These are phyloP conservation scores for Naganishia albida DNA, from an alignment of 1,284 basidiomycete species.

Conservation along the genomic window DNA sequence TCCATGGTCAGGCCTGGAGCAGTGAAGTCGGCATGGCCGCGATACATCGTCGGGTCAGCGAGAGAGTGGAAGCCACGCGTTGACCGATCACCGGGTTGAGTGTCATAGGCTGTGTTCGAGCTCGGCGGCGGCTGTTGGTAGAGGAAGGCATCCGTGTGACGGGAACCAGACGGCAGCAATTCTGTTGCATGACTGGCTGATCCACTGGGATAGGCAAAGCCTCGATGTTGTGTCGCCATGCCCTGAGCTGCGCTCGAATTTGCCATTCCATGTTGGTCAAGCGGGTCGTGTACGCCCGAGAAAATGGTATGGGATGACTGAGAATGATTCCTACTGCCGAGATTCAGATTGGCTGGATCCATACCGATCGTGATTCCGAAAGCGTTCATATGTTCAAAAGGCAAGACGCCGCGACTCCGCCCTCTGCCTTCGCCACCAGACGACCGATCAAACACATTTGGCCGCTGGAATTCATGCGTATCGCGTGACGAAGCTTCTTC, in stretches of 20 bases:
- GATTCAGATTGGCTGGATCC: slow-evolving; percentile 12
- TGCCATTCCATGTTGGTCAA: not conserved
- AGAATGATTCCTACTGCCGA: slow-evolving; percentile 2
- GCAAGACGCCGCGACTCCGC: slow-evolving; percentile 6
- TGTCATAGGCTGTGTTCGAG: not conserved
- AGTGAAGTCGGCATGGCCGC: not conserved
- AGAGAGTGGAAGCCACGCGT: not conserved
- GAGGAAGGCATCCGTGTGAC: slow-evolving; percentile 1
- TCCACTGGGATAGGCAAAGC: not conserved
- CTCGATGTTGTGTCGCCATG: not conserved
- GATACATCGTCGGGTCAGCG: not conserved
- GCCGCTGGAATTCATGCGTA: no score
- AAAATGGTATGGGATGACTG: not conserved
- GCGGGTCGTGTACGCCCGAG: not conserved
- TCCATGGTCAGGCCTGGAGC: slow-evolving; percentile 14
- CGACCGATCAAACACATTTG: not conserved
- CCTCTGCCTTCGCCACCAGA: not conserved
- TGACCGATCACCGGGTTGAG: not conserved
- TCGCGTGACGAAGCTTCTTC: not conserved
- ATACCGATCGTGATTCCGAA: slow-evolving; percentile 23
- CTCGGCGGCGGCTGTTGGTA: not conserved
- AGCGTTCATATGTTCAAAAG: slow-evolving; percentile 30
- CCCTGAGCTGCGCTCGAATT: not conserved
- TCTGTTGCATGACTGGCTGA: not conserved
- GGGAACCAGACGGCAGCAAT: not conserved